Conservation (phyloP, 352 stramenopile genomes). For the Discostella stelligera region DNA sequence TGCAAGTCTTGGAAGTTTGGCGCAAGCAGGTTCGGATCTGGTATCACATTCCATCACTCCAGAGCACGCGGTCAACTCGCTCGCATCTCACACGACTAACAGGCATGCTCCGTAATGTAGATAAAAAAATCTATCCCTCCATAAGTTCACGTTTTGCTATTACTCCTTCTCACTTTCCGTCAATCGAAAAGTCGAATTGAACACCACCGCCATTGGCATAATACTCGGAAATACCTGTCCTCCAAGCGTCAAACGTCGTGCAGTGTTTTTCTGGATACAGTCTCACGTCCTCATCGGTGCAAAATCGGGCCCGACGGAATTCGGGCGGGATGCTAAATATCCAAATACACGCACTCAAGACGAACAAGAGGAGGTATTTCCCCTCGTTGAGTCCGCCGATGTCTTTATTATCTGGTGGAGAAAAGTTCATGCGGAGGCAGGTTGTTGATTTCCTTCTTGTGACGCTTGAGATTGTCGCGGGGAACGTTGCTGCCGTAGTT, state of each 20-base stretch:
- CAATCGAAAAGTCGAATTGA: conserved; percentile 71
- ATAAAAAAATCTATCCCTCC: neutral
- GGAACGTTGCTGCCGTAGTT: no score
- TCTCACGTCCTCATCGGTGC: conserved; percentile 41
- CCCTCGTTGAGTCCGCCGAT: conserved; percentile 22
- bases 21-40: no score
- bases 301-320: conserved; percentile 66
- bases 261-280: conserved; percentile 49
- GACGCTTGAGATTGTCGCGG: neutral
- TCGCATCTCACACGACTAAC: neutral
- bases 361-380: conserved; percentile 37
- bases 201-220: conserved; percentile 67
- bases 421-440: conserved; percentile 19
- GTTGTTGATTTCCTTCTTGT: conserved; percentile 3
- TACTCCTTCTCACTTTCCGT: conserved; percentile 26
- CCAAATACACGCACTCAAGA: conserved; percentile 57
- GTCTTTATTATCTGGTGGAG: conserved; percentile 16
- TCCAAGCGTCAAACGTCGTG: conserved; percentile 53
- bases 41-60: no score
- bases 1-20: no score
- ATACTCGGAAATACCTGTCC: conserved; percentile 54
- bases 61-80: no score
- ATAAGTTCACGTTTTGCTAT: no score
- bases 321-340: conserved; percentile 66
- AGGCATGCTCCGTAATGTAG: neutral